These are phyloP conservation scores for Solanum boliviense DNA, from an alignment of 257 asterid genomes.

Conservation along the genomic window DNA sequence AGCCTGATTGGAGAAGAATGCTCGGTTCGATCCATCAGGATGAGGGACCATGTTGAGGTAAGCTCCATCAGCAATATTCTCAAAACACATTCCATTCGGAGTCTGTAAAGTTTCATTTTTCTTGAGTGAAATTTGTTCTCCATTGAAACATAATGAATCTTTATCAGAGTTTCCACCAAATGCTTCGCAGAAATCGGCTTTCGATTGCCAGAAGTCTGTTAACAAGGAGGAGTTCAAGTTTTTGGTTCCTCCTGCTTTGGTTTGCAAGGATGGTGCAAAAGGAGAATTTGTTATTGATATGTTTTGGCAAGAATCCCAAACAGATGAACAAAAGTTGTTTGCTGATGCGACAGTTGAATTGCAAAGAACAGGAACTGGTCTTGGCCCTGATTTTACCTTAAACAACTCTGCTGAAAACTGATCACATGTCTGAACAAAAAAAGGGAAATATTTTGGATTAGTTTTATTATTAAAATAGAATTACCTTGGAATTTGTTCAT, in stretches of 20 bases:
- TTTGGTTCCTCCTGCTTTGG: slow-evolving; percentile 33
- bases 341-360: slow-evolving; percentile 35
- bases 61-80: slow-evolving; percentile 62
- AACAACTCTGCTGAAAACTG: slow-evolving; percentile 74
- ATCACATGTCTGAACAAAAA: slow-evolving; percentile 58
- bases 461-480: background rate
- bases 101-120: slow-evolving; percentile 24
- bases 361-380: slow-evolving; percentile 68
- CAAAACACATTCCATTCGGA: slow-evolving; percentile 72
- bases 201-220: slow-evolving; percentile 76
- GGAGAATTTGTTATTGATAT: slow-evolving; percentile 57
- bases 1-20: slow-evolving; percentile 69
- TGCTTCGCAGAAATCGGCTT: slow-evolving; percentile 57
- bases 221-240: slow-evolving; percentile 41
- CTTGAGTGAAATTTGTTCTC: slow-evolving; percentile 39
- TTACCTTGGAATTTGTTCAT: background rate
- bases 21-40: slow-evolving; percentile 85
- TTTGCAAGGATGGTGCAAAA: slow-evolving; percentile 64
- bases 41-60: slow-evolving; percentile 80
- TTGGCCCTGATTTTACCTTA: slow-evolving; percentile 24
- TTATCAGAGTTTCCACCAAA: slow-evolving; percentile 44
- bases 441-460: background rate
- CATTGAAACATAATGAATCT: slow-evolving; percentile 50
- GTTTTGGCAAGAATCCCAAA: slow-evolving; percentile 67
- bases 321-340: slow-evolving; percentile 52